phyloP scores from a whole-genome alignment of 495 filamentous ascomycete species.

The Ramalina intermedia region DNA sequence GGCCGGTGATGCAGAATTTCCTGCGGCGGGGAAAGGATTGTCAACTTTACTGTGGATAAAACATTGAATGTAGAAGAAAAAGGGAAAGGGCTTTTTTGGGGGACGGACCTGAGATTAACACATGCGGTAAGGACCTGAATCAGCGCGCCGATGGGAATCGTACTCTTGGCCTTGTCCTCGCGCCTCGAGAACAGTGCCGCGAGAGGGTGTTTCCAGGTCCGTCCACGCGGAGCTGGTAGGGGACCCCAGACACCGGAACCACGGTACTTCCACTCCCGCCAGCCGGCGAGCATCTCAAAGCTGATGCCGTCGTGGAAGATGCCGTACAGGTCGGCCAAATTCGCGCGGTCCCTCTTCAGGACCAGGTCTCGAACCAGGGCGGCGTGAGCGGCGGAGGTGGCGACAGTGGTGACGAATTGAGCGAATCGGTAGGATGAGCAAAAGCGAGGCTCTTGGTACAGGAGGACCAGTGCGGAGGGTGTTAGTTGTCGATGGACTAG shows the following conservation, averaged over 20 bases:
- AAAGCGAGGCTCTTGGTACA: slow-evolving; percentile 21
- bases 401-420: slow-evolving; percentile 23
- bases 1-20: neutral
- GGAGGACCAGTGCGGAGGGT: slow-evolving; percentile 14
- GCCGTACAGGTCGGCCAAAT: slow-evolving; percentile 16
- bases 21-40: neutral
- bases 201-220: neutral
- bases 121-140: slow-evolving; percentile 3
- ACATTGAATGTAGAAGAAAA: neutral
- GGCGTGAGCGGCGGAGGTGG: slow-evolving; percentile 17
- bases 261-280: slow-evolving; percentile 23
- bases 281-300: slow-evolving; percentile 15
- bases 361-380: slow-evolving; percentile 15
- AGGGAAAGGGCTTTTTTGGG: no score
- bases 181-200: neutral
- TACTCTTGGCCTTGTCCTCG: neutral
- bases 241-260: neutral
- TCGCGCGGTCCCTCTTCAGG: neutral
- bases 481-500: slow-evolving; percentile 12
- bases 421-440: slow-evolving; percentile 25
- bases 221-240: neutral
- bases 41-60: neutral
- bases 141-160: slow-evolving; percentile 1
- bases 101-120: slow-evolving; percentile 2
- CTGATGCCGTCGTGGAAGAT: slow-evolving; percentile 3